phyloP scores from a whole-genome alignment of 2,329 filamentous ascomycete species.

The Sporothrix curviconia region DNA sequence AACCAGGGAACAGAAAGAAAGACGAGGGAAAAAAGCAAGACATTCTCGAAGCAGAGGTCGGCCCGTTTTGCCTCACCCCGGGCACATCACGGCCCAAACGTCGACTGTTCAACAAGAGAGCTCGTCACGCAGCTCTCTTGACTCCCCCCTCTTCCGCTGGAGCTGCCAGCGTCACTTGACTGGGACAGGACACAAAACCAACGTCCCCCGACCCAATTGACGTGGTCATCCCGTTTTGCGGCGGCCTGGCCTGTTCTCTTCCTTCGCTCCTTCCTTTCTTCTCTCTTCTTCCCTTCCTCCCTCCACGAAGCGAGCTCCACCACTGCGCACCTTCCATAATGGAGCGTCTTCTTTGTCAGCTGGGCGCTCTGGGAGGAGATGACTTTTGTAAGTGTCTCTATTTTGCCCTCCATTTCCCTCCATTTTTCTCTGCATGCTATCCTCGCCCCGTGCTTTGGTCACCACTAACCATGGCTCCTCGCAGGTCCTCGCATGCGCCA shows the following conservation, averaged over 20 bases:
- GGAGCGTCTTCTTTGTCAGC: slow-evolving; percentile 53
- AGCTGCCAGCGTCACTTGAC: not conserved
- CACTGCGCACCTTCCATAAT: slow-evolving; percentile 23
- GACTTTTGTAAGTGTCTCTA: slow-evolving; percentile 57
- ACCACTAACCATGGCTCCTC: not conserved
- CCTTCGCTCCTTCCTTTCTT: not conserved
- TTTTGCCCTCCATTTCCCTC: slow-evolving; percentile 13
- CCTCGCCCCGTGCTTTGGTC: no score
- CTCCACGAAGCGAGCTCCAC: no score
- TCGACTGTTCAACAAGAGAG: no score
- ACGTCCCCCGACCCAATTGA: no score
- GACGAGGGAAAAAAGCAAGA: not conserved
- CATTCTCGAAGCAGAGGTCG: no score
- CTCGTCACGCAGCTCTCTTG: no score
- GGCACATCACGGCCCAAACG: not conserved
- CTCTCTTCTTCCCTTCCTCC: not conserved
- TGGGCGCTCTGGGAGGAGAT: slow-evolving; percentile 88
- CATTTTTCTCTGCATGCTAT: not conserved
- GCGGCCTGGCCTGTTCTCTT: not conserved
- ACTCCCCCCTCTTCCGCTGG: not conserved
- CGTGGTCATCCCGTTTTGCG: slow-evolving; percentile 1
- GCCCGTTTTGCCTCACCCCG: not conserved
- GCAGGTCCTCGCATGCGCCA: slow-evolving; percentile 66
- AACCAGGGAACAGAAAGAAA: not conserved
- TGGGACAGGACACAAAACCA: no score